Percentiles rank a stretch among this genome's conserved stretches.
Evolutionary conservation across 306 rosid species (phyloP).

Genomic region (Citrullus amarus): DNA sequence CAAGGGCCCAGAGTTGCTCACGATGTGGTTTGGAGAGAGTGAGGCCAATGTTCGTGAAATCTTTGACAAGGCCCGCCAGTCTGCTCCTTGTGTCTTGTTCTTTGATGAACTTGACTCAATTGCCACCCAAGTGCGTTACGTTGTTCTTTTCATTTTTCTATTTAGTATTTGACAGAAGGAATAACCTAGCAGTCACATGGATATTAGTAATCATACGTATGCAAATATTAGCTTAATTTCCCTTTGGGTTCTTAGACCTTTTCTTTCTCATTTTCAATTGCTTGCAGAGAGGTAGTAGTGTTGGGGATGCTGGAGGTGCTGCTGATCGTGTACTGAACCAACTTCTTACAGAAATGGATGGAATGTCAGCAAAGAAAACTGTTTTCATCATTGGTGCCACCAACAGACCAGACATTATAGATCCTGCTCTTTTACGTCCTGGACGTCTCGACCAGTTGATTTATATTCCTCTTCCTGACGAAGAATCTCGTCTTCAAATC

Average conservation of each 20-base stretch:
- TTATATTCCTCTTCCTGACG: slow-evolving; percentile 94
- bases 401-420: slow-evolving; percentile 91
- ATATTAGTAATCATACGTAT: background rate
- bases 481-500: slow-evolving; percentile 77
- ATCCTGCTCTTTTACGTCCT: slow-evolving; percentile 93
- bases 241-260: background rate
- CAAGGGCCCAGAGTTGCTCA: slow-evolving; percentile 96
- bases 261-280: background rate
- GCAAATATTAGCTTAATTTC: background rate
- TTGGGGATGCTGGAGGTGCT: slow-evolving; percentile 98
- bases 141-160: background rate
- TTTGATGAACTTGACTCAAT: slow-evolving; percentile 97
- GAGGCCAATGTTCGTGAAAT: slow-evolving; percentile 99
- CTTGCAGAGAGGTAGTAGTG: slow-evolving; percentile 87
- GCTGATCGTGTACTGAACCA: slow-evolving; percentile 97
- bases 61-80: slow-evolving; percentile 96
- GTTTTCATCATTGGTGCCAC: slow-evolving; percentile 97
- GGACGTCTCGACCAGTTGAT: slow-evolving; percentile 97
- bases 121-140: slow-evolving; percentile 78
- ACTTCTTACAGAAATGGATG: slow-evolving; percentile 95
- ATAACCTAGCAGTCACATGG: background rate
- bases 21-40: slow-evolving; percentile 99
- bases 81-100: slow-evolving; percentile 98
- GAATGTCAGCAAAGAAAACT: slow-evolving; percentile 95
- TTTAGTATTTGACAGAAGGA: background rate